phyloP scores from a whole-genome alignment of 2,329 filamentous ascomycete species.

The Ascomycota sp. region DNA sequence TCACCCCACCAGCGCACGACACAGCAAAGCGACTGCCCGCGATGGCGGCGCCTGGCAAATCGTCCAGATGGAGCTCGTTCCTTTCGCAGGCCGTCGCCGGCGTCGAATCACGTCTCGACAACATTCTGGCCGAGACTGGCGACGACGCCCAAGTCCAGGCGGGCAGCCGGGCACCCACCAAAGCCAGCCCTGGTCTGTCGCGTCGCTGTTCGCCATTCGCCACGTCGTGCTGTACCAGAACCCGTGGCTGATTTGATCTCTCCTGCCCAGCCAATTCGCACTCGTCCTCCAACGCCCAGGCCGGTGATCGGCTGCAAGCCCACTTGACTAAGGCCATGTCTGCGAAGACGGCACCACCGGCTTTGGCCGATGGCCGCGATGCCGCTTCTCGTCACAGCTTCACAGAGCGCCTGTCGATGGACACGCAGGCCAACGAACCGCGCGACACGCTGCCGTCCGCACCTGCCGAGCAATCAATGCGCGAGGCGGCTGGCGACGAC shows the following conservation, averaged over 20 bases:
- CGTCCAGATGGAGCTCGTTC: conserved; percentile 49
- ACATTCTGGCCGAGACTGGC: conserved; percentile 64
- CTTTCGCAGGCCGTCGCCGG: conserved; percentile 80
- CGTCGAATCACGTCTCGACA: conserved; percentile 81
- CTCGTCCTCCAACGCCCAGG: conserved; percentile 37
- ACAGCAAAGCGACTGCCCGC: conserved; percentile 1
- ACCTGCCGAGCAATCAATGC: neutral
- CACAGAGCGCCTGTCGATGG: conserved; percentile 10
- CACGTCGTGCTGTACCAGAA: too few species aligned
- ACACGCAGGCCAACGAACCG: conserved; percentile 6
- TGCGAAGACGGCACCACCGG: conserved; percentile 29
- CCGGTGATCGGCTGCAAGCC: conserved; percentile 72
- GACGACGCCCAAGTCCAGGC: conserved; percentile 7
- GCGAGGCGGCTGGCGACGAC: too few species aligned
- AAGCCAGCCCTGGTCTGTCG: conserved; percentile 7
- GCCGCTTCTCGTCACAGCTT: conserved; percentile 13
- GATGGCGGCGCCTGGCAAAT: conserved; percentile 28
- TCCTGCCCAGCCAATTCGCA: conserved; percentile 24
- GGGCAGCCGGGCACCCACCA: conserved; percentile 7
- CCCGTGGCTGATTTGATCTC: neutral
- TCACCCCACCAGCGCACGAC: neutral
- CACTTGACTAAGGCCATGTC: conserved; percentile 71
- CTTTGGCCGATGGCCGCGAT: conserved; percentile 21
- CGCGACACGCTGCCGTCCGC: conserved; percentile 4
- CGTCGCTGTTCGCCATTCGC: too few species aligned